These are phyloP conservation scores for Leptodontidium sp. DNA, from an alignment of 2,329 filamentous ascomycete species.

Conservation along the genomic window DNA sequence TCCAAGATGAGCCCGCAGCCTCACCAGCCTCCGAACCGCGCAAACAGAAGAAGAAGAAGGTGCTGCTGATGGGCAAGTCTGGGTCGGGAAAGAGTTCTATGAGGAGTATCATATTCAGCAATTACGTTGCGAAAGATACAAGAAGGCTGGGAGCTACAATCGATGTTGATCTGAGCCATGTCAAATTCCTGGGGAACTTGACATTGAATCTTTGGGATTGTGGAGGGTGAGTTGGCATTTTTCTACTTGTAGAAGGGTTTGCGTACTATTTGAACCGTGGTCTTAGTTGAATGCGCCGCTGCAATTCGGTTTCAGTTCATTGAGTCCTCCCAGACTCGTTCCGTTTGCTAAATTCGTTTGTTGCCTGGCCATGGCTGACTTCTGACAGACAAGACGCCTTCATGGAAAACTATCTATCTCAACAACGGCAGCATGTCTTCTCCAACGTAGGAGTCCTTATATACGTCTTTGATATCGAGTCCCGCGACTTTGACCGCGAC, in stretches of 20 bases:
- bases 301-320: not conserved
- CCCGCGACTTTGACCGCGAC: slow-evolving; percentile 91
- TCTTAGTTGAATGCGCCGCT: not conserved
- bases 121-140: slow-evolving; percentile 97
- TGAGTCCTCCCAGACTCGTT: not conserved
- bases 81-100: slow-evolving; percentile 98
- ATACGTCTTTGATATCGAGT: slow-evolving; percentile 99
- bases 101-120: slow-evolving; percentile 98
- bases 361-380: slow-evolving; percentile 33
- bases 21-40: slow-evolving; percentile 42
- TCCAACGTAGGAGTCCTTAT: slow-evolving; percentile 96
- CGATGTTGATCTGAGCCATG: slow-evolving; percentile 97
- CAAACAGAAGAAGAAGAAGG: slow-evolving; percentile 85
- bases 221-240: slow-evolving; percentile 69
- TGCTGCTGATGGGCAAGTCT: slow-evolving; percentile 91
- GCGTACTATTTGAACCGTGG: not conserved
- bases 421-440: slow-evolving; percentile 96
- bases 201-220: slow-evolving; percentile 99
- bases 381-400: slow-evolving; percentile 86
- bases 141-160: slow-evolving; percentile 93
- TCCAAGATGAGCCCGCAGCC: slow-evolving; percentile 38
- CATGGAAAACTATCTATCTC: slow-evolving; percentile 96
- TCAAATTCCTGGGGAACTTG: slow-evolving; percentile 97
- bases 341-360: not conserved
- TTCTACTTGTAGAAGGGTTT: not conserved